A percentile compares a stretch with the other conserved stretches of the same genome.
Conservation (phyloP, 306 rosid species). For the cucumber (Cucumis sativus) region DNA sequence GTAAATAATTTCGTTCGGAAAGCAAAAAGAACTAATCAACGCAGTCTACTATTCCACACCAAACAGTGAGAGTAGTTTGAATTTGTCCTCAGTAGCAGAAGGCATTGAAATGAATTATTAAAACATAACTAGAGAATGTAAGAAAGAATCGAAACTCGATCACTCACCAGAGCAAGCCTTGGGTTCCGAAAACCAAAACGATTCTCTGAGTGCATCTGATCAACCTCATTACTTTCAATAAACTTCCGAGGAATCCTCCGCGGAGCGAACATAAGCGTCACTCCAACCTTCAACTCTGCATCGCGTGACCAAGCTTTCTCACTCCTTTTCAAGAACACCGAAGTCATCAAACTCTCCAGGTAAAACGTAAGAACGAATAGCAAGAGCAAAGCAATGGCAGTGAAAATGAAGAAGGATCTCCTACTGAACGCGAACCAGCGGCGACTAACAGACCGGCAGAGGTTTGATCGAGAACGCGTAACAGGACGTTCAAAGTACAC, state of each 20-base stretch:
- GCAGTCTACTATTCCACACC: background rate
- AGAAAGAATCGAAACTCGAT: constrained; percentile 1
- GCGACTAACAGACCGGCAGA: constrained; percentile 43
- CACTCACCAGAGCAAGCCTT: constrained; percentile 77
- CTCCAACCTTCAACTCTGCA: constrained; percentile 40
- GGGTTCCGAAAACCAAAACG: constrained; percentile 56
- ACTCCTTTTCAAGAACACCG: constrained; percentile 41
- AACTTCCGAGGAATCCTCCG: constrained; percentile 31
- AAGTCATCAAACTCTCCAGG: constrained; percentile 67
- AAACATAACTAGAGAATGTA: background rate
- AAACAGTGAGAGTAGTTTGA: background rate
- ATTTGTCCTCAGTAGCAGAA: background rate
- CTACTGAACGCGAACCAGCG: constrained; percentile 43
- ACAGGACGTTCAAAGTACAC: constrained; percentile 28
- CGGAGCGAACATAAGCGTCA: constrained; percentile 58
- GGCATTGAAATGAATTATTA: background rate
- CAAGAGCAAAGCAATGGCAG: constrained; percentile 35
- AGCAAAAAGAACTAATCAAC: background rate
- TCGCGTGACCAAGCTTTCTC: constrained; percentile 25
- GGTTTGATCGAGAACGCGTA: constrained; percentile 39
- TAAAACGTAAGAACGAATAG: constrained; percentile 53
- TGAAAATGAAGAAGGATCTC: constrained; percentile 37
- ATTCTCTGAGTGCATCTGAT: constrained; percentile 35
- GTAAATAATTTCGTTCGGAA: background rate
- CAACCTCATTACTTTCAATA: constrained; percentile 38